Conservation (phyloP, 2,329 filamentous ascomycete genomes). For the Ascochyta clinopodiicola region DNA sequence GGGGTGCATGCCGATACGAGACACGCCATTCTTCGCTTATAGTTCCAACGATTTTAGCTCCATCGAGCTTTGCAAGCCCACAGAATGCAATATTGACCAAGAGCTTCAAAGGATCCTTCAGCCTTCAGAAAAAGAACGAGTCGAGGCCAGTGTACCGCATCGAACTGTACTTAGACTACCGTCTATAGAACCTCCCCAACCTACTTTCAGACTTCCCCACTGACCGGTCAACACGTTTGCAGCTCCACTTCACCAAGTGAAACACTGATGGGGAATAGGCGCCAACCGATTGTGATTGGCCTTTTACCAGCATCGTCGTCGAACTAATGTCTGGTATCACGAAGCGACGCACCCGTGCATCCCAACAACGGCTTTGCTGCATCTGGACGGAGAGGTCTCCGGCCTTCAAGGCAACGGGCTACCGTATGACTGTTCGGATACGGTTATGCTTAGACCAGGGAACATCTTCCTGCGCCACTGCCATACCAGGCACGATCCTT, state of each 20-base stretch:
- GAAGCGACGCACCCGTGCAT: conserved; percentile 3
- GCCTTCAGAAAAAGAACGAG: not conserved
- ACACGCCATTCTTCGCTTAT: conserved; percentile 1
- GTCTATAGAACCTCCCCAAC: not conserved
- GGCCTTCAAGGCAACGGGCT: not conserved
- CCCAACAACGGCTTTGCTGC: conserved; percentile 12
- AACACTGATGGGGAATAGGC: not conserved
- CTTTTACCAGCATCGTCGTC: not conserved
- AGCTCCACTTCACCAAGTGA: conserved; percentile 2
- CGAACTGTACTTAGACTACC: not conserved
- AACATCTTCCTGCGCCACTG: not conserved
- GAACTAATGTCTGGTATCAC: conserved; percentile 7
- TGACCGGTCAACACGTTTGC: not conserved
- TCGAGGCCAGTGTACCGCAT: not conserved
- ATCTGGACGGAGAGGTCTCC: conserved; percentile 5
- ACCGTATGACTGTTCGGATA: not conserved
- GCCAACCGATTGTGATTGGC: conserved; percentile 3
- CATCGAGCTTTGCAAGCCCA: not conserved
- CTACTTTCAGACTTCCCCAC: not conserved
- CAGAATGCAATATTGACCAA: not conserved
- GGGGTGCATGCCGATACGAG: conserved; percentile 10
- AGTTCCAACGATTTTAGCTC: not conserved
- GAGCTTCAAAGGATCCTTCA: not conserved
- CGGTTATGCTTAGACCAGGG: conserved; percentile 4
- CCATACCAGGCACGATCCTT: not conserved